Base-by-base conservation (phyloP, 2,329 filamentous ascomycete species). In the Ilyonectria robusta region DNA sequence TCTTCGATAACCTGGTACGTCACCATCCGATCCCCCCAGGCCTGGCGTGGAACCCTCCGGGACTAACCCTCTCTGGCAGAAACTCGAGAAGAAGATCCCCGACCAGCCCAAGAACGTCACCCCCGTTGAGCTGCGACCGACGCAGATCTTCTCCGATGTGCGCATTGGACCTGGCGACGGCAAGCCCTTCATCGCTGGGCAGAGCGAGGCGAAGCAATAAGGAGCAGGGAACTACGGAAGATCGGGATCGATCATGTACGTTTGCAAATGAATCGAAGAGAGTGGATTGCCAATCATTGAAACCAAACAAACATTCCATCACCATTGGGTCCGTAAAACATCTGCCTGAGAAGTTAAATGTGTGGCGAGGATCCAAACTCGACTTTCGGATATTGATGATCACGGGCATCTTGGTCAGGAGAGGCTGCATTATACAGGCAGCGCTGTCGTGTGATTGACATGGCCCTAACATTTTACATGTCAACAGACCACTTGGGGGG, bases 1-100 rank as follows among this genome's bases (percentile, higher is more conserved):
- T 98, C 55, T 98, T 93, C 80, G 92, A 98, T 74, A 98, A 98
- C 81, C 83, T 99, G 85, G 96, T 99, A 86, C 69, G 93, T 86
- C 58, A 44, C 19, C 10, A 54, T 35, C 48, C 23, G 26, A 29
- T 17, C 57, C 23, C 19, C 19, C 33, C 35, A 21, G 8, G 37
- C n/a, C n/a, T 10, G 9, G 5, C 19, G 8, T 29, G 26, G 15
- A 37, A 37, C 19, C 26, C 21, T 21, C 6, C 31, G 29, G n/a
- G 46, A 21, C 65, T 73, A 40, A 72, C 54, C 51, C 48, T 40
- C 17, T 56, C 42, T 33, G 59, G 51, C 75, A 95, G 93, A 92
- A 93, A 84, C 85, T 96, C 70, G 92, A 94, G 81, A 96, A 96
- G 85, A 88, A 87, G 71, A 91, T 96, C 72, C 93, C 93, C 69